Percentiles rank a stretch among this genome's conserved stretches.
Conservation (phyloP, 495 filamentous ascomycete species). For the Lichina pygmaea region DNA sequence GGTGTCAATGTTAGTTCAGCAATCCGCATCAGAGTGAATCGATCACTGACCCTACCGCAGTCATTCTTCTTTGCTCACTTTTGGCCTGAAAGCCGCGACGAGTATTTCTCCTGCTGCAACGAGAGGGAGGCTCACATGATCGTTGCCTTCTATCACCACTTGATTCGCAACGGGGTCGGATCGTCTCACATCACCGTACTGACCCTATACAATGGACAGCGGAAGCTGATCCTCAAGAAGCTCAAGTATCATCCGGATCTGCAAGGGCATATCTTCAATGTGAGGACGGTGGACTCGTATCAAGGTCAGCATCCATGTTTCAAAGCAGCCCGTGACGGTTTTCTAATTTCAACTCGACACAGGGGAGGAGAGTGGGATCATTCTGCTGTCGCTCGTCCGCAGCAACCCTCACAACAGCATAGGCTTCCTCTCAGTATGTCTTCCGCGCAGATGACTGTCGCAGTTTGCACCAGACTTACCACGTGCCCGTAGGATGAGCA, state of each 20-base stretch:
- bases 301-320: constrained; percentile 20
- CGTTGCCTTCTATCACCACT: constrained; percentile 39
- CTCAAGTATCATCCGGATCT: constrained; percentile 25
- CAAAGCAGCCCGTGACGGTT: not conserved
- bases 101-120: constrained; percentile 45
- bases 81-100: constrained; percentile 37
- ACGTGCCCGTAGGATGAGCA: constrained; percentile 19
- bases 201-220: constrained; percentile 80
- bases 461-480: not conserved
- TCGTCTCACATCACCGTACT: constrained; percentile 47
- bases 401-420: constrained; percentile 28
- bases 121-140: constrained; percentile 54
- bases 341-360: too few species aligned
- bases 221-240: constrained; percentile 28
- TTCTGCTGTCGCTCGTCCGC: constrained; percentile 64
- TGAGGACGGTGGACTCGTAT: constrained; percentile 74
- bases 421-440: constrained; percentile 36
- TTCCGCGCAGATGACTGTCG: not conserved
- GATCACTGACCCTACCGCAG: not conserved
- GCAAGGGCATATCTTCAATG: constrained; percentile 24
- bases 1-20: constrained; percentile 30
- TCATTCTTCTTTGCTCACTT: constrained; percentile 29
- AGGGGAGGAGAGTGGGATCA: constrained; percentile 67
- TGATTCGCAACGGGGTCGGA: constrained; percentile 35
- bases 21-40: too few species aligned